Evolutionary conservation across 2,329 filamentous ascomycete species (phyloP), one percentile per base, ranked within the genome.

Genomic region (Pseudogymnoascus sp.): DNA sequence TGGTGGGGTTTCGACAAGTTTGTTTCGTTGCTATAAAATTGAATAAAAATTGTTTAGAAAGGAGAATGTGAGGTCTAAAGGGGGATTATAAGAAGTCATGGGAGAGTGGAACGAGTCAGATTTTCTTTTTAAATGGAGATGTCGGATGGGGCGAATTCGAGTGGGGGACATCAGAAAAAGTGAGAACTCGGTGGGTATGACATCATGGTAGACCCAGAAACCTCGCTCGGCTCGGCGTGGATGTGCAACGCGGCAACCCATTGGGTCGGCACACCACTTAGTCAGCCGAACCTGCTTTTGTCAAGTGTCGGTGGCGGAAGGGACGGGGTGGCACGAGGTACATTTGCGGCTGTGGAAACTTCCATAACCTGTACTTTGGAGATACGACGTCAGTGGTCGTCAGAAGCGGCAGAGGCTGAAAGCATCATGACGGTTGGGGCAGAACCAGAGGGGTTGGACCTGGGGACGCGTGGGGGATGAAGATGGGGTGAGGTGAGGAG

Each of bases 291-390:
- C 49, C 49, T 56, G 49, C 5, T 56, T 34, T 56, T 56, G 28
- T 21, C 3, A 8, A 12, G 49, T 18, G 28, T 21, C 49, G 49
- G 49, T 56, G 49, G 28, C 49, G 49, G n/a, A 34, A 5, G 11
- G 78, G 82, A 82, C 83, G 85, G 0, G 83, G 83, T 1, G 83
- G 82, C 3, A 85, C 82, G 9, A 81, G 82, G 69, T 81, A 77
- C 59, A 86, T 77, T 74, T 85, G 83, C 0, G 83, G 85, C 71
- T 82, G 72, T 64, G 85, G n/a, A 56, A 56, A 56, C 49, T 56
- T 56, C 49, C 16, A 56, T 28, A 34, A 56, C 28, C 49, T 31
- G 28, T 34, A 34, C 49, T 56, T 56, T 56, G 49, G 28, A 34
- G 9, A 34, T 34, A 56, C 49, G 49, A 56, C 49, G 49, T 56